Evolutionary conservation across 2,329 filamentous ascomycete genomes (phyloP), one percentile per base, ranked within the genome.

Genomic region (Phyllosticta citriasiana): DNA sequence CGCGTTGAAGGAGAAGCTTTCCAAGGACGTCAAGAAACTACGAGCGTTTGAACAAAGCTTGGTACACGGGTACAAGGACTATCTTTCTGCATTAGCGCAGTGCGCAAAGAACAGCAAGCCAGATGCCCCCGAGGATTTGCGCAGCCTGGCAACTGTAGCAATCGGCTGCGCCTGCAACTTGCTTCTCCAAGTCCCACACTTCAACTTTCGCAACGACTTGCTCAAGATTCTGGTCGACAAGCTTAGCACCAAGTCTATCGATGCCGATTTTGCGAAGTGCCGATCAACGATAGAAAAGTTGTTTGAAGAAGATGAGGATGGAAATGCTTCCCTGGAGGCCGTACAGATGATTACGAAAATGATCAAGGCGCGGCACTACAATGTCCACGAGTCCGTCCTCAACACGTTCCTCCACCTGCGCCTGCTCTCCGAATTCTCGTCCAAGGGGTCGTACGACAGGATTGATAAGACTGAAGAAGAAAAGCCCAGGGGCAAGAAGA

Each of bases 321-420:
- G 94, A 16, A 85, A 88, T 19, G 86, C 91, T 0, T 91, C 92
- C 0, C 81, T 96, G 67, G 94, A 99, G 72, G 89, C 90, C 0
- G 89, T 96, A 10, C 84, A 86, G 0, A 80, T 96, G 60, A 78
- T 99, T 52, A 85, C 90, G 25, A 96, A 94, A 78, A 96, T 97
- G 92, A 93, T 99, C 86, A 96, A 89, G 76, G 86, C 86, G 1
- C 87, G 86, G 66, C 85, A 93, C 62, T 99, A 89, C 73, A 78
- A 85, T 55, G 82, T 97, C 27, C 84, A 97, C 67, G 92, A 97
- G 74, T 87, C 82, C 67, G 88, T 95, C 0, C 76, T 97, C 60
- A 96, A 97, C 72, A 87, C 91, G 1, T 97, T 99, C 73, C 82
- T 99, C 52, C 89, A 93, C 70, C 81, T 99, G 4, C 88, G 94